Evolutionary conservation across 495 filamentous ascomycete genomes (phyloP), one percentile per base, ranked within the genome.

Genomic region (Aspergillus sparsus): DNA sequence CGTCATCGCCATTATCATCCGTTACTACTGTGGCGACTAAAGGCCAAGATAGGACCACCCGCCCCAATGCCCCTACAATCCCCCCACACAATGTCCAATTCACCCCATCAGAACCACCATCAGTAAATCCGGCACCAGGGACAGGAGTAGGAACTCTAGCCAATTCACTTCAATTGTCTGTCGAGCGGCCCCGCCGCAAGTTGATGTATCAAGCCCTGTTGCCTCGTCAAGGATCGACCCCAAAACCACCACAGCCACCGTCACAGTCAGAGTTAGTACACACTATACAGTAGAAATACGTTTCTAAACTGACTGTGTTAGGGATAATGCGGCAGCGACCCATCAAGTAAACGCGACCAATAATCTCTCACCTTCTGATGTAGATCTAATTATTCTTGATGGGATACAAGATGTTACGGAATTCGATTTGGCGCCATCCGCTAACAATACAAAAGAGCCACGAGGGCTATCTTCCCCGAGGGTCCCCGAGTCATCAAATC

Each of bases 151-250:
- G 67, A 55, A 10, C n/a, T 11, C 42, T 55, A 36, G 33, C 51
- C 33, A 70, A 71, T 15, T 57, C 67, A 9, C 62, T 81, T 49
- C 76, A 73, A 7, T 65, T 82, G 32, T 64, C 62, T 7, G 66
- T 52, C 6, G 64, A 66, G 31, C 77, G 73, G 49, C 79, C 78
- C 11, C 72, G 79, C 13, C 74, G 60, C n/a, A 82, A 82, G 50
- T 51, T 82, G 18, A 77, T 82, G 71, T 81, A 81, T 55, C 69
- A 68, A 52, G 78, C 77, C 54, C 61, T 82, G 9, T 54, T 77
- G 16, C 74, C 75, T 5, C 55, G 61, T 12, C 58, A 63, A 16
- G 35, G 56, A 41, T 58, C 66, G 7, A 58, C 57, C 35, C 53
- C 47, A 4, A 35, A 11, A 35, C 15, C 36, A 18, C 32, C 37